Percentiles rank a stretch among this genome's conserved stretches.
These are phyloP conservation scores for Diaporthe capsici DNA, from an alignment of 2,329 filamentous ascomycete genomes.

Conservation along the genomic window DNA sequence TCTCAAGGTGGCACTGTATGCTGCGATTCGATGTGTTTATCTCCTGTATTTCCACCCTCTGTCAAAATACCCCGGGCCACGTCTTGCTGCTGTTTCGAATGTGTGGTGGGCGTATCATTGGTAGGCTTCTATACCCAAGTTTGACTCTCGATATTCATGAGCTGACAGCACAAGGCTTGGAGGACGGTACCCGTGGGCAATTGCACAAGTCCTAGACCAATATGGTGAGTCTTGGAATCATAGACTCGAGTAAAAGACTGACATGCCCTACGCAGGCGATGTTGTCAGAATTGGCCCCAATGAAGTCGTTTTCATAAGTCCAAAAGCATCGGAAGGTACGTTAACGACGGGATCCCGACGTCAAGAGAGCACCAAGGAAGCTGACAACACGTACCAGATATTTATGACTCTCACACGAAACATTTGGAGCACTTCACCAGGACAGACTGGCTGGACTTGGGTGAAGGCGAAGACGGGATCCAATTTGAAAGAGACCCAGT, in stretches of 20 bases:
- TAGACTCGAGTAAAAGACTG: not conserved
- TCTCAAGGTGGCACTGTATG: not conserved
- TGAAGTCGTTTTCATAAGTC: constrained; percentile 25
- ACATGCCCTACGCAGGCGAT: not conserved
- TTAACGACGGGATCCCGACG: not conserved
- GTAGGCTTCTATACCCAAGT: not conserved
- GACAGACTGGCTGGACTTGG: constrained; percentile 16
- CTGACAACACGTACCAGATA: not conserved
- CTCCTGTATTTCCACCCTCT: constrained; percentile 24
- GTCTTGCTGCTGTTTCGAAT: constrained; percentile 20
- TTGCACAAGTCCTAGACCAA: not conserved
- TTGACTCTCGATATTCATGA: too few relatives aligned
- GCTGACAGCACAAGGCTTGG: constrained; percentile 1
- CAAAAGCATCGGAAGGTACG: constrained; percentile 14
- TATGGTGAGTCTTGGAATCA: not conserved
- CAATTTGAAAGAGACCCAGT: constrained; percentile 13
- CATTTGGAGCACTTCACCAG: constrained; percentile 22
- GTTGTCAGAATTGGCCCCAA: constrained; percentile 29
- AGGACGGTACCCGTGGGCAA: constrained; percentile 20
- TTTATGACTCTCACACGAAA: constrained; percentile 3
- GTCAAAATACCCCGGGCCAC: constrained; percentile 21
- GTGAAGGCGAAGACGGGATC: not conserved
- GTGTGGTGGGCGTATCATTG: constrained; percentile 30
- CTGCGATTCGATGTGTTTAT: not conserved
- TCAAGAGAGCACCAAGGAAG: not conserved